Evolutionary conservation across 1,284 basidiomycete genomes (phyloP).

Genomic region (Taiwanofungus camphoratus): DNA sequence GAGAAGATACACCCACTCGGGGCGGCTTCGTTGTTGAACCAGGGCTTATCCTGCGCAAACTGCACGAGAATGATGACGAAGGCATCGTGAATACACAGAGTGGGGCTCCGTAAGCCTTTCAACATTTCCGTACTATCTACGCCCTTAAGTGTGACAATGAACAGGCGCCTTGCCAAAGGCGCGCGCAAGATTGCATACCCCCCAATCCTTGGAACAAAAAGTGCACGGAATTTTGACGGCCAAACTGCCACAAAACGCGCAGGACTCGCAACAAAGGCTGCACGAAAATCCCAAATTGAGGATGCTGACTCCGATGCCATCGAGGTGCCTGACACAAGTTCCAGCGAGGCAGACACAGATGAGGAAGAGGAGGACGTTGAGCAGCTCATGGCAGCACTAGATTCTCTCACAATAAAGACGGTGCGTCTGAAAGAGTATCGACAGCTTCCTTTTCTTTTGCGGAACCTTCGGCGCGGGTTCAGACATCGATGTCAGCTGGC

Average conservation of each 20-base stretch:
- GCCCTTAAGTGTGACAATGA: no score
- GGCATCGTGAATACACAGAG: no score
- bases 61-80: no score
- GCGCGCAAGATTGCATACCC: no score
- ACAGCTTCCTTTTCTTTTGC: slow-evolving; percentile 46
- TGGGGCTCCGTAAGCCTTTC: no score
- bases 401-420: slow-evolving; percentile 26
- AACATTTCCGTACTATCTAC: no score
- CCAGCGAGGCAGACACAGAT: slow-evolving; percentile 1
- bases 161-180: no score
- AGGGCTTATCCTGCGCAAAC: no score
- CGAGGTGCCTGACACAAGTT: slow-evolving; percentile 11
- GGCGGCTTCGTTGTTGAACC: background rate
- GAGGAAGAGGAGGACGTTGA: slow-evolving; percentile 17
- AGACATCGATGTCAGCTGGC: slow-evolving; percentile 5
- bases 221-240: background rate
- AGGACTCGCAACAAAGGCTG: background rate
- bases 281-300: background rate
- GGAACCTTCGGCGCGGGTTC: slow-evolving; percentile 40
- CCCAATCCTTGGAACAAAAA: no score
- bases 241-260: background rate
- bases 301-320: slow-evolving; percentile 7
- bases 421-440: slow-evolving; percentile 12
- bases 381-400: slow-evolving; percentile 28
- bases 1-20: background rate